phyloP scores from a whole-genome alignment of 192 early-diverging fungal genomes.

The Funneliformis mosseae region DNA sequence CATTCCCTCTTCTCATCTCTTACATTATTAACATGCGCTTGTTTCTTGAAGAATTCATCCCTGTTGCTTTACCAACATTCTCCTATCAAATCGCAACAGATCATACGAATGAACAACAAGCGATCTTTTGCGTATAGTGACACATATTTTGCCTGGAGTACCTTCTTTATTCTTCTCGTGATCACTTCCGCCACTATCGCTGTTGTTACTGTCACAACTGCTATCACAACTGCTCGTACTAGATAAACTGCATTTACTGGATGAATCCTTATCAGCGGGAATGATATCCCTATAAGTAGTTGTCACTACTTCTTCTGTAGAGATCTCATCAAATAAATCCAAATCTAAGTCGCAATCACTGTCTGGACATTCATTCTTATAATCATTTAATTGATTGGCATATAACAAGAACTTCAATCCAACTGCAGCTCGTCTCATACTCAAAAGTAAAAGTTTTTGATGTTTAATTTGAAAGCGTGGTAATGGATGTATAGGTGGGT shows the following conservation, averaged over 20 bases:
- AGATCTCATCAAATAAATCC: constrained; percentile 16
- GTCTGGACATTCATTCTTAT: constrained; percentile 22
- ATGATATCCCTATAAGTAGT: not conserved
- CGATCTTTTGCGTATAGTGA: constrained; percentile 14
- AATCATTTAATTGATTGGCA: constrained; percentile 35
- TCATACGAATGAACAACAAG: constrained; percentile 32
- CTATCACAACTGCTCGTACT: not conserved
- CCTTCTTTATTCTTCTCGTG: not conserved
- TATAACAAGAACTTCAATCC: constrained; percentile 33
- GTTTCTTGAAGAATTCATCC: not conserved
- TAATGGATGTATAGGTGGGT: not conserved
- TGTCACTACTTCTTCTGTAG: not conserved
- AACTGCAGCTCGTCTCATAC: constrained; percentile 32
- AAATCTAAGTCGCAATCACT: constrained; percentile 27
- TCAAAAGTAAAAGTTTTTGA: constrained; percentile 17
- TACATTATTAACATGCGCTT: not conserved
- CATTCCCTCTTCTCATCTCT: not conserved
- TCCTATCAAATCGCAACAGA: constrained; percentile 19
- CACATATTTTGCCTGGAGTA: not conserved
- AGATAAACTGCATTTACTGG: not conserved
- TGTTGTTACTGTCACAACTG: not conserved
- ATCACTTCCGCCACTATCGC: not conserved
- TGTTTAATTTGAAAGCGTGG: constrained; percentile 18
- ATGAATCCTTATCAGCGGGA: not conserved
- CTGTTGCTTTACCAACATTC: constrained; percentile 16